Conservation (phyloP, 192 early-diverging fungal genomes). For the Neocallimastix lanati region DNA sequence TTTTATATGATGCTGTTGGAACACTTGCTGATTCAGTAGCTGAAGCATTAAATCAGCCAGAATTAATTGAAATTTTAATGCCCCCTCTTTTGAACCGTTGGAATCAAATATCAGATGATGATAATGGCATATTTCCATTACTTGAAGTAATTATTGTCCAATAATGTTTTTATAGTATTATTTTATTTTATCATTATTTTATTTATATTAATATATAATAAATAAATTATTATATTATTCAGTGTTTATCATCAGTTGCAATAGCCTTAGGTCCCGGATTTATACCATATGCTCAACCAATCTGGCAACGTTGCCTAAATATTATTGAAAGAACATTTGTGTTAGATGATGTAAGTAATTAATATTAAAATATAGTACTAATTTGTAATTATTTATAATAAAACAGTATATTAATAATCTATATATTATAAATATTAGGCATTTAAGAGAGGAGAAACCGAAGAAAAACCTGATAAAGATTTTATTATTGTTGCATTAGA, state of each 20-base stretch:
- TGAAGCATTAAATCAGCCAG: slow-evolving; percentile 53
- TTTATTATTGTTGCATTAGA: slow-evolving; percentile 93
- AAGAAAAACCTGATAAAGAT: slow-evolving; percentile 77
- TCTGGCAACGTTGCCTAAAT: slow-evolving; percentile 78
- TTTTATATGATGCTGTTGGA: slow-evolving; percentile 92
- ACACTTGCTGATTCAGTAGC: slow-evolving; percentile 93
- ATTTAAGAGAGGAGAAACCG: background rate
- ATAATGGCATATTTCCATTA: slow-evolving; percentile 84
- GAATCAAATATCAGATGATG: slow-evolving; percentile 58
- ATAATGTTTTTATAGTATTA: background rate
- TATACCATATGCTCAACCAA: slow-evolving; percentile 58
- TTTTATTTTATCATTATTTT: too few species aligned
- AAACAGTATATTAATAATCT: background rate
- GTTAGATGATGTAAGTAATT: background rate
- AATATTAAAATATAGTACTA: background rate
- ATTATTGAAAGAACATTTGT: slow-evolving; percentile 66
- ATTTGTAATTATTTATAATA: background rate
- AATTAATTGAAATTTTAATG: slow-evolving; percentile 72
- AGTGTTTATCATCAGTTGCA: slow-evolving; percentile 76
- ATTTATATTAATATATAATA: too few species aligned
- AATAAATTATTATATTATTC: background rate
- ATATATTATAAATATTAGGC: background rate
- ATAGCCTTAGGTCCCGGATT: slow-evolving; percentile 75
- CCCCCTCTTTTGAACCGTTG: slow-evolving; percentile 72
- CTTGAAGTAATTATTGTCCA: slow-evolving; percentile 42